Percentiles rank a stretch among this genome's conserved stretches.
Evolutionary conservation across 805 yeast genomes (phyloP).

Genomic region (Saccharomyces jurei): DNA sequence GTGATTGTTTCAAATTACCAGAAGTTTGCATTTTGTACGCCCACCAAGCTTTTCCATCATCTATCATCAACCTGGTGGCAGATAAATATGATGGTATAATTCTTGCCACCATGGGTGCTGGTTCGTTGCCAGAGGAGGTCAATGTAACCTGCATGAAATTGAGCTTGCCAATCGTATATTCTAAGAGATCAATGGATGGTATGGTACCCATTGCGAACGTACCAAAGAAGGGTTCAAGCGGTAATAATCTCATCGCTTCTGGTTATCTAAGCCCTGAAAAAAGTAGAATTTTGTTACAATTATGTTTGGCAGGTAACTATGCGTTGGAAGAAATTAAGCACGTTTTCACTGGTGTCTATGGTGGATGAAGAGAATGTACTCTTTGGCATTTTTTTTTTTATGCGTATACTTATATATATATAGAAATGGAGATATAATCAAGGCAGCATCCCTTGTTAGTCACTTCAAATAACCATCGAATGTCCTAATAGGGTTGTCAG

Average conservation of each 20-base stretch:
- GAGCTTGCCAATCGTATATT: conserved; percentile 49
- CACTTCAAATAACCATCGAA: background rate
- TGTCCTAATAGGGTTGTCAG: too few species aligned
- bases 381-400: background rate
- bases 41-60: conserved; percentile 51
- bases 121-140: conserved; percentile 47
- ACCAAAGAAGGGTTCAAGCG: conserved; percentile 27
- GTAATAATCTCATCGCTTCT: conserved; percentile 45
- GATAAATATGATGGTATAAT: conserved; percentile 48
- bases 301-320: conserved; percentile 41
- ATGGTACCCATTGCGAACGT: conserved; percentile 50
- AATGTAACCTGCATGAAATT: conserved; percentile 36
- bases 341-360: conserved; percentile 46
- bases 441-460: background rate
- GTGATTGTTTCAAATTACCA: conserved; percentile 16
- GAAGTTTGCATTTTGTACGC: conserved; percentile 49
- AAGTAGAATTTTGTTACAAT: conserved; percentile 48
- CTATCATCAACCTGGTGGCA: conserved; percentile 40
- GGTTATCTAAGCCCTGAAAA: conserved; percentile 64
- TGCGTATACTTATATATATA: background rate
- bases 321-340: conserved; percentile 34
- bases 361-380: conserved; percentile 30
- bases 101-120: conserved; percentile 67
- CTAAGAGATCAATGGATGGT: conserved; percentile 64
- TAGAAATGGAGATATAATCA: background rate